phyloP scores from a whole-genome alignment of 768 basidiomycete genomes.

The Polyporus arcularius region DNA sequence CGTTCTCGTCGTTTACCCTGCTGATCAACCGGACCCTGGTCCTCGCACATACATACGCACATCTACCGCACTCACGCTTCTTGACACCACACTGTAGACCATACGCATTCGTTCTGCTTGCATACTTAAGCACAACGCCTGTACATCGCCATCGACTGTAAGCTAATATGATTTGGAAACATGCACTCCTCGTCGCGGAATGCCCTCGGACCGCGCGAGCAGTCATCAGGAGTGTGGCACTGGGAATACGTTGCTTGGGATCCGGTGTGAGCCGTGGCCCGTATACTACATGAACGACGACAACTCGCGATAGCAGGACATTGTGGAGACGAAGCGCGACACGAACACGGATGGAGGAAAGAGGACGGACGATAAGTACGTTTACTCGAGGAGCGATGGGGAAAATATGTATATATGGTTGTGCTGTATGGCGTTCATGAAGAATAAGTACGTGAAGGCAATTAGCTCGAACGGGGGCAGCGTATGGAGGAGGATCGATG shows the following conservation, averaged over 20 bases:
- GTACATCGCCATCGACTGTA: background rate
- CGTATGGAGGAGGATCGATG: background rate
- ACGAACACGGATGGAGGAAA: constrained; percentile 2
- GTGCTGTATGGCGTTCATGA: background rate
- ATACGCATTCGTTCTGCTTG: background rate
- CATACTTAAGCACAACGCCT: background rate
- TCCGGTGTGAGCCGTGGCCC: background rate
- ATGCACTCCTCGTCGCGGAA: background rate
- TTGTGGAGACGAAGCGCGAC: constrained; percentile 8
- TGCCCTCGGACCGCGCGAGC: background rate
- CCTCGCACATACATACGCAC: background rate
- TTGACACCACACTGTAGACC: background rate
- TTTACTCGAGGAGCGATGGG: background rate
- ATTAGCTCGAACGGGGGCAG: constrained; percentile 5
- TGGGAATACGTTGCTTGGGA: background rate
- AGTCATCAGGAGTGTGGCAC: too few species aligned
- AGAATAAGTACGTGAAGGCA: background rate
- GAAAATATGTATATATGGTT: background rate
- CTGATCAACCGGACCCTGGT: background rate
- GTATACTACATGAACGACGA: constrained; percentile 16
- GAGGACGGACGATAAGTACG: background rate
- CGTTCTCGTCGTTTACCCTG: too few species aligned
- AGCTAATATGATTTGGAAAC: background rate
- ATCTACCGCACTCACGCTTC: background rate
- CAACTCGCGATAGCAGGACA: constrained; percentile 20